phyloP scores from a whole-genome alignment of 495 filamentous ascomycete genomes.

The Platismatia glauca region DNA sequence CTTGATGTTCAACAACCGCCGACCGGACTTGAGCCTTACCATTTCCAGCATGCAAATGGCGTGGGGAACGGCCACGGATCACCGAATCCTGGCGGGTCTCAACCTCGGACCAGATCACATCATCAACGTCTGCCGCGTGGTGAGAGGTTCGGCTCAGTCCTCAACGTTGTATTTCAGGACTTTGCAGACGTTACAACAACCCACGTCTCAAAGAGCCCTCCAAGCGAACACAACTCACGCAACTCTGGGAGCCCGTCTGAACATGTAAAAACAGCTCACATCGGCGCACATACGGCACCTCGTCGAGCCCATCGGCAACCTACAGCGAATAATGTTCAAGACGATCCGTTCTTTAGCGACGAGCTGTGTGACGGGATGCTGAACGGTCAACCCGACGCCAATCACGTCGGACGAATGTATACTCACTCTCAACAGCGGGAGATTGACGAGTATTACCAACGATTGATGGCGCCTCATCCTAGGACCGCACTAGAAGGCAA shows the following conservation, averaged over 20 bases:
- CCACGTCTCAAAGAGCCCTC: not conserved
- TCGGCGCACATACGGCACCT: not conserved
- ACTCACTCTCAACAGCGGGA: not conserved
- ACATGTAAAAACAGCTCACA: not conserved
- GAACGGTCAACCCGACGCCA: not conserved
- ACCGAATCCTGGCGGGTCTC: not conserved
- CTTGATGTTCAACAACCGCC: not conserved
- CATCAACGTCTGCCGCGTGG: not conserved
- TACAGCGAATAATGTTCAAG: not conserved
- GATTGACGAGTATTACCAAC: not conserved
- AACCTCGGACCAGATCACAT: not conserved
- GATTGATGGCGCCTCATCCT: not conserved
- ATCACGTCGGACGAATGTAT: not conserved
- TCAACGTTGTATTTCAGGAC: not conserved
- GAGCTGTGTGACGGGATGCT: not conserved
- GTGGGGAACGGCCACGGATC: too few species aligned
- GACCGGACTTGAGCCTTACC: not conserved
- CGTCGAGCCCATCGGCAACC: not conserved
- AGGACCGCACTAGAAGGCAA: not conserved
- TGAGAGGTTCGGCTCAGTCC: not conserved
- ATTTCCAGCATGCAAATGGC: too few species aligned
- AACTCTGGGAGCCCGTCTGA: not conserved
- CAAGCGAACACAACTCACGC: not conserved
- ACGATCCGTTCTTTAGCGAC: not conserved
- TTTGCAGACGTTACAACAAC: not conserved